Evolutionary conservation across 169 alveolate species (phyloP).

Genomic region (Plasmodium ovale): DNA sequence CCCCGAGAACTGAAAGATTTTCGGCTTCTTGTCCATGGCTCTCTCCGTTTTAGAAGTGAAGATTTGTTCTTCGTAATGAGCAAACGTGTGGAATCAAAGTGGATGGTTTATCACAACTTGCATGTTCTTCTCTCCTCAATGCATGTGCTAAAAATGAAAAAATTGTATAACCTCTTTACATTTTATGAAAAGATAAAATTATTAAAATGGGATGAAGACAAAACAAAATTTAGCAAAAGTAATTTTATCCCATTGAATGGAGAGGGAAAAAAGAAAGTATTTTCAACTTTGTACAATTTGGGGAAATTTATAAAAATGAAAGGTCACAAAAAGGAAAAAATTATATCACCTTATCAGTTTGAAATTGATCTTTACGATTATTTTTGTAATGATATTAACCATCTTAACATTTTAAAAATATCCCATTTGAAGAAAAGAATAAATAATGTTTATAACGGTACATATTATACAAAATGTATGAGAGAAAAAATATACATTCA

Average conservation of each 20-base stretch:
- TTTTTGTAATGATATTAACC: too few relatives aligned
- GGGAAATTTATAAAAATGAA: too few relatives aligned
- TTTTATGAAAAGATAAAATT: background rate
- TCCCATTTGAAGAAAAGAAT: background rate
- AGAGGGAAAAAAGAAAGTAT: background rate
- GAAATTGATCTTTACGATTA: too few relatives aligned
- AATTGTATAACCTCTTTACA: background rate
- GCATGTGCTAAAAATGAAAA: background rate
- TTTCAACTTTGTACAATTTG: background rate
- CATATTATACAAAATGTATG: background rate
- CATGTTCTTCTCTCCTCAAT: background rate
- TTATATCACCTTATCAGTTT: too few relatives aligned
- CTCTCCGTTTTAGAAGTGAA: too few relatives aligned
- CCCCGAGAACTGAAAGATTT: too few relatives aligned
- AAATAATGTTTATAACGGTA: background rate
- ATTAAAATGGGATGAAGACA: background rate
- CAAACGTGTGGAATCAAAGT: too few relatives aligned
- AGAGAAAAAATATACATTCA: conserved; percentile 13
- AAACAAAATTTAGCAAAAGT: background rate
- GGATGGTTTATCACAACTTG: background rate
- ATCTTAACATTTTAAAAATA: background rate
- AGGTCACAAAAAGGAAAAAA: too few relatives aligned
- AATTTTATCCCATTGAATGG: background rate
- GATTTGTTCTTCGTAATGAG: too few relatives aligned
- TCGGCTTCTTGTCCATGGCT: too few relatives aligned